Base-by-base conservation (phyloP, 202 grass and related monocot genomes). In the Eragrostis tef region DNA sequence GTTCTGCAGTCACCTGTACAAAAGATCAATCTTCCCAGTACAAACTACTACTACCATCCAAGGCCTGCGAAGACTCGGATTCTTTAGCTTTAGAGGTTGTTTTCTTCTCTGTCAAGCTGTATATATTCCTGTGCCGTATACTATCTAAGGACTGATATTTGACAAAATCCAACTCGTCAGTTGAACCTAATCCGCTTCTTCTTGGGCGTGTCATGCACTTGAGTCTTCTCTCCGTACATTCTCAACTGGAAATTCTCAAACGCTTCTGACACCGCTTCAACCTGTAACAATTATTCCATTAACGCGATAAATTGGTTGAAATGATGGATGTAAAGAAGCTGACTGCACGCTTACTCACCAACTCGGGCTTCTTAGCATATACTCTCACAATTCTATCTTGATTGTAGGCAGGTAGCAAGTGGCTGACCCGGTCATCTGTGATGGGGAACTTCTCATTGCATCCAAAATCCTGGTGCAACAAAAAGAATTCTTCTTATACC, bases 211-310 rank as follows among this genome's bases (percentile, higher is more conserved):
- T 88, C 90, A 48, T 98, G 95, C 53, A 98, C 92, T 52, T 98
- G 95, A 26, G 88, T 85, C 87, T 98, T 98, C 27, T 86, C 84
- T 9, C 92, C 95, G 22, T 98, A 98, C 62, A 86, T 93, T 49
- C 71, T 87, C 77, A 98, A 0, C 50, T 98, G 94, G 21, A 98
- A 81, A 63, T 98, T 98, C 73, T 98, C 94, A 60, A 98, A 98
- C 17, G 94, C 94, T 81, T 89, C 84, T 22, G 94, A 91, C 52
- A 98, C 75, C 0, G 88, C 92, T 46, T 93, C 90, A 7, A 98
- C 92, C 92, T 98, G 79, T 39, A 67, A 52, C 47, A 62, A 63
- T 71, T 10, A 20, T 56, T 69, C 66, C 36, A 43, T 82, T 16
- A 72, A 50, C 36, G 25, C 20, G 11, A 56, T 1, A 86, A 51